These are phyloP conservation scores for maize (Zea mays) DNA, from an alignment of 176 grass and related monocot species.

Conservation along the genomic window DNA sequence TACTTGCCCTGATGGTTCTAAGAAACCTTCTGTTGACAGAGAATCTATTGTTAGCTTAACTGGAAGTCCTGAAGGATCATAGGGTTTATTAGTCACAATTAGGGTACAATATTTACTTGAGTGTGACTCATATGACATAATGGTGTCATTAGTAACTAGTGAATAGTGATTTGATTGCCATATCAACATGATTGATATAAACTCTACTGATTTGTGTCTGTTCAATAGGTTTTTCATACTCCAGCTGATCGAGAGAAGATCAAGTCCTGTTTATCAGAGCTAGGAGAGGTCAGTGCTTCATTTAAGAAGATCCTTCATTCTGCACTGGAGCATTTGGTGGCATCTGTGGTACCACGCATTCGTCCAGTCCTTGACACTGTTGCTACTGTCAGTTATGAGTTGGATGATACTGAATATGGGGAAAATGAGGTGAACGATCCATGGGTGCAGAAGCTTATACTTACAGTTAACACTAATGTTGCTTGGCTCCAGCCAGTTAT, in stretches of 20 bases:
- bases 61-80: not conserved
- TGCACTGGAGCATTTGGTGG: slow-evolving; percentile 77
- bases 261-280: slow-evolving; percentile 86
- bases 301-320: slow-evolving; percentile 81
- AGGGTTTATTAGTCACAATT: not conserved
- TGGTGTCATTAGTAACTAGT: slow-evolving; percentile 7
- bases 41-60: not conserved
- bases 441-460: slow-evolving; percentile 91
- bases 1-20: not conserved
- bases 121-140: not conserved
- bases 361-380: slow-evolving; percentile 81
- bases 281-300: slow-evolving; percentile 71
- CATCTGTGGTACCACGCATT: slow-evolving; percentile 67
- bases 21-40: not conserved
- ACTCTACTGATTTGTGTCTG: slow-evolving; percentile 19
- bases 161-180: slow-evolving; percentile 1
- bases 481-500: slow-evolving; percentile 79
- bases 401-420: slow-evolving; percentile 76
- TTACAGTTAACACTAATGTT: slow-evolving; percentile 68
- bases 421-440: slow-evolving; percentile 93
- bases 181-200: not conserved
- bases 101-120: not conserved
- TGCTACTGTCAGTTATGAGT: slow-evolving; percentile 81
- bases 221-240: slow-evolving; percentile 58
- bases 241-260: slow-evolving; percentile 87